Percentiles rank a stretch among this genome's conserved stretches.
phyloP scores from a whole-genome alignment of 2,329 filamentous ascomycete species.

The Aspergillus sp. region DNA sequence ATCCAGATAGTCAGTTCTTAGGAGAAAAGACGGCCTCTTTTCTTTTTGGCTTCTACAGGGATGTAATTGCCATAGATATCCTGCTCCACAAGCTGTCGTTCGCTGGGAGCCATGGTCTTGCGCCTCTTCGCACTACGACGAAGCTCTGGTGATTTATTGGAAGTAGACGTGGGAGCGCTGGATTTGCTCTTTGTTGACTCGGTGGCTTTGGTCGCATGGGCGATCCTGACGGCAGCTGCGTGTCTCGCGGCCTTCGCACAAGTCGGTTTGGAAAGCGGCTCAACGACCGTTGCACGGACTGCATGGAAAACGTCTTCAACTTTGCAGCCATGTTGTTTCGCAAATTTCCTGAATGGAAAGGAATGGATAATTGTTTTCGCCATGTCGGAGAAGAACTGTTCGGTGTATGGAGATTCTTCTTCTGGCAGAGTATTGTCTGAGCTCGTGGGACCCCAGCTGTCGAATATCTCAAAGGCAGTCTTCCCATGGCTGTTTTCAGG shows the following conservation, averaged over 20 bases:
- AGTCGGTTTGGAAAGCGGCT: constrained; percentile 18
- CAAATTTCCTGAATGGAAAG: constrained; percentile 28
- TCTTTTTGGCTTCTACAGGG: neutral
- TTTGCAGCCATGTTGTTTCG: constrained; percentile 21
- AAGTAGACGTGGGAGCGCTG: neutral
- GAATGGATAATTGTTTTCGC: constrained; percentile 16
- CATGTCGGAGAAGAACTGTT: constrained; percentile 26
- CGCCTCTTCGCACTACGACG: neutral
- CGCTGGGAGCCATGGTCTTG: constrained; percentile 3
- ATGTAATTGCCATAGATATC: constrained; percentile 10
- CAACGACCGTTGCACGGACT: constrained; percentile 20
- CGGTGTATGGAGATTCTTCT: constrained; percentile 10
- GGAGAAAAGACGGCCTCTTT: neutral
- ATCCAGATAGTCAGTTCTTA: neutral
- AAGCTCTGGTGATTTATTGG: neutral
- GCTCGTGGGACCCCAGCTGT: neutral
- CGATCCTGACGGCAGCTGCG: neutral
- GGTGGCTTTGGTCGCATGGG: neutral
- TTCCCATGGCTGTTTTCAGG: neutral
- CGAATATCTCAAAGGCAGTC: neutral
- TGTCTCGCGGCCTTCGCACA: neutral
- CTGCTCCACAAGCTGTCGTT: constrained; percentile 2
- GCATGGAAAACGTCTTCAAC: constrained; percentile 19
- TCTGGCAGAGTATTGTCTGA: neutral
- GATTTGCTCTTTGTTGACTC: neutral